phyloP scores from a whole-genome alignment of 1,284 basidiomycete species.

The Thecaphora thlaspeos region DNA sequence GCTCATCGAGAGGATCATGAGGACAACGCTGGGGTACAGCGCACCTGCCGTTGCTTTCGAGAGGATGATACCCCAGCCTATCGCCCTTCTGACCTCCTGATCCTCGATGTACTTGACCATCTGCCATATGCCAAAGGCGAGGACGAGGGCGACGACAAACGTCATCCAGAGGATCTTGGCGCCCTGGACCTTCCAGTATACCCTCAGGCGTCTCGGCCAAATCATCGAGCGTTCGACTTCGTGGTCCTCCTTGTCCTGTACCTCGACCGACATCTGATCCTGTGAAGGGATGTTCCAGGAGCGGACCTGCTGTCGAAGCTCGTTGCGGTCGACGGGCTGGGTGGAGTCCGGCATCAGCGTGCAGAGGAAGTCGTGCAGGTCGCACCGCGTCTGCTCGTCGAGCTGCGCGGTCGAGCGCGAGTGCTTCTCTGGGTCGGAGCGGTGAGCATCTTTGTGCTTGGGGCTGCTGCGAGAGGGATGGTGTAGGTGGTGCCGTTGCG shows the following conservation, averaged over 20 bases:
- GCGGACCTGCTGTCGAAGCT: conserved; percentile 3
- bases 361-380: conserved; percentile 10
- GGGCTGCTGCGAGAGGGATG: no score
- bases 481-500: not conserved
- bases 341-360: conserved; percentile 1
- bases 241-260: conserved; percentile 1
- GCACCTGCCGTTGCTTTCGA: conserved; percentile 13
- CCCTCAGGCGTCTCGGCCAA: not conserved
- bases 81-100: not conserved
- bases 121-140: conserved; percentile 15
- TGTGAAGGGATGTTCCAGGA: conserved; percentile 9
- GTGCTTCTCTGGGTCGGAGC: not conserved
- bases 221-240: not conserved
- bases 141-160: conserved; percentile 2
- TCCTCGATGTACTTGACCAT: conserved; percentile 5
- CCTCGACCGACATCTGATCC: not conserved
- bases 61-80: conserved; percentile 15
- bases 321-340: not conserved
- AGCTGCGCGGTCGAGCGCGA: not conserved
- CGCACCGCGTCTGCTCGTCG: not conserved
- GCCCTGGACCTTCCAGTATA: conserved; percentile 10
- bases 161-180: conserved; percentile 3
- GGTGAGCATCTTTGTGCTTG: no score
- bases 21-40: conserved; percentile 13
- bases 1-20: conserved; percentile 11